Percentiles rank a stretch among this genome's conserved stretches.
Evolutionary conservation across 768 basidiomycete species (phyloP).

Genomic region (Krasilnikovozyma curviuscula): DNA sequence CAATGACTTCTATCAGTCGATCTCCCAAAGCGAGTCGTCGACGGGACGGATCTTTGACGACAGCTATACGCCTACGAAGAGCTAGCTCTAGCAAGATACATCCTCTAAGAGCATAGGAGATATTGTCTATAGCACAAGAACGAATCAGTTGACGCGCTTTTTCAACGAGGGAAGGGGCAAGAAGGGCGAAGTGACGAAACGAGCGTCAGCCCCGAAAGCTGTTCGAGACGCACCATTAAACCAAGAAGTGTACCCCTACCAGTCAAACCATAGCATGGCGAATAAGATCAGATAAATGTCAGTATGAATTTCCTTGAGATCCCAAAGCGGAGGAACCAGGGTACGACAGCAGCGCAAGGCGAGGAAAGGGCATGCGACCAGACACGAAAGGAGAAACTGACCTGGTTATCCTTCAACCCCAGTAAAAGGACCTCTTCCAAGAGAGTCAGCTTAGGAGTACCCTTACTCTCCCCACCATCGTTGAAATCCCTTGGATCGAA

Average conservation of each 20-base stretch:
- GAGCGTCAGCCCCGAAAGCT: neutral
- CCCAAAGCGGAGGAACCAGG: too few relatives aligned
- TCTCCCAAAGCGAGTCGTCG: slow-evolving; percentile 56
- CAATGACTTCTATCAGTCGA: slow-evolving; percentile 72
- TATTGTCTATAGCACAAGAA: slow-evolving; percentile 49
- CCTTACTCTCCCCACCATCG: slow-evolving; percentile 31
- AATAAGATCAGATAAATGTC: neutral
- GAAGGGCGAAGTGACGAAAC: neutral
- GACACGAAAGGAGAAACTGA: slow-evolving; percentile 22
- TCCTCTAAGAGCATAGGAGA: slow-evolving; percentile 93
- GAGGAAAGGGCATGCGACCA: neutral
- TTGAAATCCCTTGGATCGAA: slow-evolving; percentile 78
- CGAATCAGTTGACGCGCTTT: slow-evolving; percentile 1
- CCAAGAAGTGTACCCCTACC: slow-evolving; percentile 11
- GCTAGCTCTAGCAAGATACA: slow-evolving; percentile 96
- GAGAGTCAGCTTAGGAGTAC: slow-evolving; percentile 68
- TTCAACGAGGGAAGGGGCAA: slow-evolving; percentile 3
- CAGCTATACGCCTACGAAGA: slow-evolving; percentile 77
- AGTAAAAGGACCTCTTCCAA: slow-evolving; percentile 92
- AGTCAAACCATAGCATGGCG: neutral
- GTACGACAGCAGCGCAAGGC: neutral
- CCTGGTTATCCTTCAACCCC: slow-evolving; percentile 92
- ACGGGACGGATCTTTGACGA: slow-evolving; percentile 66
- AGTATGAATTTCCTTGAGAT: too few relatives aligned
- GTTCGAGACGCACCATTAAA: slow-evolving; percentile 8